Conservation (phyloP, 2,329 filamentous ascomycete genomes). For the Xylaria sp. region DNA sequence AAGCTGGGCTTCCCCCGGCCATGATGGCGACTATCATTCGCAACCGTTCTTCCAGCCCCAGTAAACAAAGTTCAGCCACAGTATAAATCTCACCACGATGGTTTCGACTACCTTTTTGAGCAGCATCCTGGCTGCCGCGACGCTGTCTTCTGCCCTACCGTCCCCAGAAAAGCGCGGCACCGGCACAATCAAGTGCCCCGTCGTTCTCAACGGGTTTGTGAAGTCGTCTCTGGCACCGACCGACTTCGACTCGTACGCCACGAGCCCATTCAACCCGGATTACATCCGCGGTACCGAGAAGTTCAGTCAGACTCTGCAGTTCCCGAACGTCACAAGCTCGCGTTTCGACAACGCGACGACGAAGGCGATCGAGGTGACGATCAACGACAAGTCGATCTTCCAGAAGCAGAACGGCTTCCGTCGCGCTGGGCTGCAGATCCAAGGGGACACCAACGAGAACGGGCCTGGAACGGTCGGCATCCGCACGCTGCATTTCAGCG, state of each 20-base stretch:
- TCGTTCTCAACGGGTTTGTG: conserved; percentile 39
- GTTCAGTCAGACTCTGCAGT: conserved; percentile 38
- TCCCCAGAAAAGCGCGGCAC: conserved; percentile 31
- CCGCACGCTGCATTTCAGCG: conserved; percentile 41
- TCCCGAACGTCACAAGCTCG: conserved; percentile 38
- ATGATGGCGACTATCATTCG: background rate
- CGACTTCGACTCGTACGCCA: conserved; percentile 42
- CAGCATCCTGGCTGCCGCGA: conserved; percentile 26
- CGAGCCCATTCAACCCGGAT: conserved; percentile 41
- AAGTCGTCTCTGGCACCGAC: conserved; percentile 32
- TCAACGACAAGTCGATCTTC: conserved; percentile 52
- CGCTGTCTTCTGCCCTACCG: conserved; percentile 29
- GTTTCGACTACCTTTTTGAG: conserved; percentile 31
- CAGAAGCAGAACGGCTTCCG: conserved; percentile 53
- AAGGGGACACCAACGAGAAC: conserved; percentile 47
- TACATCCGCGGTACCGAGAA: conserved; percentile 38
- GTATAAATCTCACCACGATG: conserved; percentile 24
- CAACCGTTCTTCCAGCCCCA: background rate
- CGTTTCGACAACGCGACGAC: conserved; percentile 49
- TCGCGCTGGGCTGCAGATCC: conserved; percentile 51
- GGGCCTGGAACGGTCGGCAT: conserved; percentile 44
- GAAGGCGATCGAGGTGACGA: conserved; percentile 50
- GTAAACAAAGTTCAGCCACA: background rate
- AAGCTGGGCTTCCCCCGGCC: conserved; percentile 5
- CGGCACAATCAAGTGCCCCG: conserved; percentile 36